Conservation (phyloP, 1,139 yeast species). For the Hemisphaericaspora xylofermentans region DNA sequence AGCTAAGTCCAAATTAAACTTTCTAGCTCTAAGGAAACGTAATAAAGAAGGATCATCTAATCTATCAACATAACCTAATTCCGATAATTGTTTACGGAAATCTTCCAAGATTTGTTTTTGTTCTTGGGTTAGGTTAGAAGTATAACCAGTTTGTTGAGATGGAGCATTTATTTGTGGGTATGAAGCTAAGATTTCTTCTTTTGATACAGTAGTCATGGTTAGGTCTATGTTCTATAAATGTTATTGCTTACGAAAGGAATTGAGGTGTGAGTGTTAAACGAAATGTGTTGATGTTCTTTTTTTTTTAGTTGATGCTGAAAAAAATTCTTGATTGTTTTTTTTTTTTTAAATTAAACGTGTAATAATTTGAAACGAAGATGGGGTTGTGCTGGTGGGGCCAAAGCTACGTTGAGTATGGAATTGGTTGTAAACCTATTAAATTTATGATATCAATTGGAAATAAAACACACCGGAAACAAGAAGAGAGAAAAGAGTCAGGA, state of each 20-base stretch:
- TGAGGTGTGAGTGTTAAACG: too few species aligned
- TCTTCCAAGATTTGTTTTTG: slow-evolving; percentile 62
- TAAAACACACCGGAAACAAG: too few species aligned
- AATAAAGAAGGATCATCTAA: slow-evolving; percentile 87
- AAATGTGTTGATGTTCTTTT: not conserved
- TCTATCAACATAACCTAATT: slow-evolving; percentile 68
- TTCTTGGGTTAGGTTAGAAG: slow-evolving; percentile 72
- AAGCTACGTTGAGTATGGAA: too few species aligned
- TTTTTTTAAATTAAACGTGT: too few species aligned
- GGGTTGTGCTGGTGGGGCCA: too few species aligned
- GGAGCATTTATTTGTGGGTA: slow-evolving; percentile 72
- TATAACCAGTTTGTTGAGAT: slow-evolving; percentile 66
- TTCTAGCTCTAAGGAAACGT: slow-evolving; percentile 92
- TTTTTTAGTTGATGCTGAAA: too few species aligned
- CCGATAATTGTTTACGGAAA: slow-evolving; percentile 57
- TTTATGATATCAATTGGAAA: too few species aligned
- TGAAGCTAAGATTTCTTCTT: slow-evolving; percentile 41
- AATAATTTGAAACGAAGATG: too few species aligned
- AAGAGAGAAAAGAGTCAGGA: too few species aligned
- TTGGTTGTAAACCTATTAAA: too few species aligned
- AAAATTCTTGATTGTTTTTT: too few species aligned
- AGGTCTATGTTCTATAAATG: not conserved
- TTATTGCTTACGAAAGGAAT: too few species aligned
- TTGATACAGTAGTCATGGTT: slow-evolving; percentile 15
- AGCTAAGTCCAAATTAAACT: slow-evolving; percentile 80